Base-by-base conservation (phyloP, 1,139 yeast species). In the Williopsis jadinii region DNA sequence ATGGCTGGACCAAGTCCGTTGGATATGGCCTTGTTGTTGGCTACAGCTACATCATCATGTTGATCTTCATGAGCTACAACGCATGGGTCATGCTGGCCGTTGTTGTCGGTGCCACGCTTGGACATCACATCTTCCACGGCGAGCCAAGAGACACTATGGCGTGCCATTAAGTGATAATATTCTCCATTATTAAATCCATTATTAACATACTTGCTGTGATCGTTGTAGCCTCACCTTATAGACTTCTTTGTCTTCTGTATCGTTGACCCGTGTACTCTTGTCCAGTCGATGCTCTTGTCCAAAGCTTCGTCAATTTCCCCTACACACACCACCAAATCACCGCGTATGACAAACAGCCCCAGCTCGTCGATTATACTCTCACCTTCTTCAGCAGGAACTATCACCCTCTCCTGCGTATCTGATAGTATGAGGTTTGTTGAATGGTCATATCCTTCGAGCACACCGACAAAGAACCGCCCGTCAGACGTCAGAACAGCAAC, bases 401-500 rank as follows among this genome's bases (percentile, higher is more conserved):
- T 61, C 30, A 64, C 52, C 30, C 78, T 59, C 56, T 84, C 92
- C 30, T 71, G 61, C n/a, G 92, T 71, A 30, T 71, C 63, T 9
- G 80, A 63, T 34, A 90, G 66, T 34, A 87, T 70, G 15, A 90
- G 56, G 56, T 90, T 90, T 27, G 95, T 83, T 39, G 83, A 70
- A 53, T 83, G 81, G 60, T 90, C 97, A 55, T 72, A 88, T 15
- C 96, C 95, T 57, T 80, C 81, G 33, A 90, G 71, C 27, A 63
- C 69, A 1, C 96, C 97, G 32, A 63, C 53, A 43, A 80, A 76
- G 46, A 77, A 66, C 42, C 88, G 67, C 14, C 95, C 97, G 56
- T 86, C 95, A 2, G 94, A 76, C n/a, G 95, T 83, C 41, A 90
- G 70, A 11, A 88, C 75, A 42, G 84, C 73, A 11, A 88, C 90